Conservation (phyloP, 441 rosid species). For the Macaranga tanarius region DNA sequence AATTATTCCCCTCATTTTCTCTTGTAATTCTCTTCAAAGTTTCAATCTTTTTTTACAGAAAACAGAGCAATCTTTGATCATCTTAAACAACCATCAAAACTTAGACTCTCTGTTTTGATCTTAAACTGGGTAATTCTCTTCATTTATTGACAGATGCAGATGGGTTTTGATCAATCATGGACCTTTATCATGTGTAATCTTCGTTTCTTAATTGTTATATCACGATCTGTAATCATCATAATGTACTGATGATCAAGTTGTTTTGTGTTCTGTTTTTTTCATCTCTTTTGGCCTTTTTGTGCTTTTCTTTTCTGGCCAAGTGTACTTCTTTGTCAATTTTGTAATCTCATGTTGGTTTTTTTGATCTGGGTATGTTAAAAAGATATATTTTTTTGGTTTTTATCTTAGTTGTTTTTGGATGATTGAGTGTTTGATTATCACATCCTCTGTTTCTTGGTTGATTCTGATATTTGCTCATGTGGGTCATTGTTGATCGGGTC, state of each 20-base stretch:
- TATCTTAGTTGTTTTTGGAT: conserved; percentile 1
- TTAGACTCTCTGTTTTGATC: conserved; percentile 27
- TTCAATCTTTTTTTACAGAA: conserved; percentile 12
- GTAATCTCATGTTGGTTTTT: conserved; percentile 26
- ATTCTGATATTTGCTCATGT: conserved; percentile 33
- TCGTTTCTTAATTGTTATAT: conserved; percentile 31
- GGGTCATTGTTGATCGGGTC: conserved; percentile 39
- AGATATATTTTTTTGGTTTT: conserved; percentile 1
- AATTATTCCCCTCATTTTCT: conserved; percentile 13
- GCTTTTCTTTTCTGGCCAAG: conserved; percentile 24
- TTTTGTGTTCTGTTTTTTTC: conserved; percentile 14
- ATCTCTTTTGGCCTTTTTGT: neutral
- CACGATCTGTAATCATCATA: conserved; percentile 42
- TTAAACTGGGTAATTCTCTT: conserved; percentile 33
- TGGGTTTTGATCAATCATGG: conserved; percentile 48
- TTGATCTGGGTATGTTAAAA: conserved; percentile 41
- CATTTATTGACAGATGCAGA: conserved; percentile 49
- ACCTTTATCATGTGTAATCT: conserved; percentile 42
- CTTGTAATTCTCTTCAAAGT: conserved; percentile 15
- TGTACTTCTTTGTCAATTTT: conserved; percentile 16
- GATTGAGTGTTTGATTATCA: conserved; percentile 14
- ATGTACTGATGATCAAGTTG: conserved; percentile 26
- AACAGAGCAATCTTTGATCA: conserved; percentile 32
- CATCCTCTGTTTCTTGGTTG: conserved; percentile 32
- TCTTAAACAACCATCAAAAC: conserved; percentile 5